Evolutionary conservation across 805 yeast species (phyloP), one percentile per base, ranked within the genome.

Genomic region (Metschnikowia anglica): DNA sequence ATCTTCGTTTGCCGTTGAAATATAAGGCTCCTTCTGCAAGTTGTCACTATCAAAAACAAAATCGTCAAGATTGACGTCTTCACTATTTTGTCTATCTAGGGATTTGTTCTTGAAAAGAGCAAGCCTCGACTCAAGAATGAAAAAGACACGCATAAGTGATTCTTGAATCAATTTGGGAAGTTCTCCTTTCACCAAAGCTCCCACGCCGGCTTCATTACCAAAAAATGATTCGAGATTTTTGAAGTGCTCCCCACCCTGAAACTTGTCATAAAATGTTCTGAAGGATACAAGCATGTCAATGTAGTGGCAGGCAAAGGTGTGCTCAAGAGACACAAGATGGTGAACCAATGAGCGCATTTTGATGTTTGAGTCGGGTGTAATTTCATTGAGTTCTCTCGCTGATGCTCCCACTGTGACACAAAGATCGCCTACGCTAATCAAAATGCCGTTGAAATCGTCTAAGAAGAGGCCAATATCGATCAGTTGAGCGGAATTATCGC

Each of bases 51-150:
- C 27, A 25, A 47, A 44, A 5, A 40, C 38, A 13, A 34, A 47
- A 16, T 63, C 69, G 7, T 58, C 67, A 29, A 58, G 63, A 40
- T 70, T 66, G 13, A 73, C 78, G 47, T 65, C 81, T 54, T 81
- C 86, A 16, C 70, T 66, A 25, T 71, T 81, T 17, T 63, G 66
- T 51, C 84, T 68, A 32, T 78, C 83, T 39, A 81, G 56, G 10
- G 70, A 65, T 2, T 67, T 54, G 0, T 59, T 54, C n/a, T 62
- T 34, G 1, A 59, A 27, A 33, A 57, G 62, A 0, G 80, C 79
- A 10, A 69, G 51, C 17, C 65, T 63, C 5, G 73, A 65, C 51
- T 82, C 88, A 44, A 73, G 69, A 17, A 68, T 55, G 46, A 80
- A 63, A 47, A 74, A 82, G 3, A 73, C 54, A n/a, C 65, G 56